These are phyloP conservation scores for Corniculantispora saksenae DNA, from an alignment of 2,329 filamentous ascomycete species.

Conservation along the genomic window DNA sequence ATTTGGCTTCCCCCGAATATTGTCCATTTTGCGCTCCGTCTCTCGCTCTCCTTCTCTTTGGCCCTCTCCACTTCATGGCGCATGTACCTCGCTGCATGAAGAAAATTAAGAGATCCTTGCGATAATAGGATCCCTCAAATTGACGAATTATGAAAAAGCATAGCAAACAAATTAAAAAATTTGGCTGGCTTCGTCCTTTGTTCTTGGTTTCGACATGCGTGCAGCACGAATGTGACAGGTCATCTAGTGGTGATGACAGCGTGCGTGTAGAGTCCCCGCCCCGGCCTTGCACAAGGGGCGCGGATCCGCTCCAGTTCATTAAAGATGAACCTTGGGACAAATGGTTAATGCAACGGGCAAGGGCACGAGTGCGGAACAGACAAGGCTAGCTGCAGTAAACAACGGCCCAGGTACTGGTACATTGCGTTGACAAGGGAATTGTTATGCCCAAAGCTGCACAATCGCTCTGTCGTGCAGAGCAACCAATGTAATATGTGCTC, in stretches of 20 bases:
- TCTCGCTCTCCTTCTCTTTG: background rate
- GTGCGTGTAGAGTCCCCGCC: background rate
- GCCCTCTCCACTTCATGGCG: background rate
- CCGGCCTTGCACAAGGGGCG: background rate
- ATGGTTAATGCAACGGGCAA: background rate
- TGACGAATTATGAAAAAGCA: background rate
- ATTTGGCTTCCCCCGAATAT: background rate
- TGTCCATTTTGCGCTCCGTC: background rate
- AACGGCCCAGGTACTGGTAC: background rate
- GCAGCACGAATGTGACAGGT: slow-evolving; percentile 5
- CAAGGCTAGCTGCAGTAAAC: background rate
- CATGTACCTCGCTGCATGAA: background rate
- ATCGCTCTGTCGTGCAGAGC: background rate
- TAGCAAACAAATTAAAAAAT: background rate
- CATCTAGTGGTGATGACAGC: slow-evolving; percentile 13
- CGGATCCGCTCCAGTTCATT: slow-evolving; percentile 2
- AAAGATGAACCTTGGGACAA: background rate
- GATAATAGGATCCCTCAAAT: background rate
- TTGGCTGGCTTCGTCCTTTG: background rate
- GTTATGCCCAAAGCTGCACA: background rate
- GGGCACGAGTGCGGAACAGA: too few species aligned
- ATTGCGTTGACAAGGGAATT: background rate
- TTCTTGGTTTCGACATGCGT: background rate
- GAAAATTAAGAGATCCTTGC: background rate
- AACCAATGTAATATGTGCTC: background rate